phyloP scores from a whole-genome alignment of 108 stramenopile genomes.

The Cyclotella sp. region DNA sequence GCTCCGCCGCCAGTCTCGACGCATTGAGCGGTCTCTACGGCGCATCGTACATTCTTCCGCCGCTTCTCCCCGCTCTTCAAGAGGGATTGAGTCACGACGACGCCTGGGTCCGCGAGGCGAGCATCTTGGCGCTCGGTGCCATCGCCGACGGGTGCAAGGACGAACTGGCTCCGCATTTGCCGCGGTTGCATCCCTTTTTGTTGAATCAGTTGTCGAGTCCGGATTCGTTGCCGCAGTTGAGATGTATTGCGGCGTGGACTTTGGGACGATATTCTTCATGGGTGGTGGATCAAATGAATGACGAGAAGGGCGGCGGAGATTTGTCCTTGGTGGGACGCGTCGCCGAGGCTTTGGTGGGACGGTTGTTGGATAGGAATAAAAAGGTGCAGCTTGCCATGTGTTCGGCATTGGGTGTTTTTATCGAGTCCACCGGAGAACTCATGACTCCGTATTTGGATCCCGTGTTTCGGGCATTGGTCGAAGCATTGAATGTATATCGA shows the following conservation, averaged over 20 bases:
- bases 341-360: slow-evolving; percentile 73
- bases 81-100: slow-evolving; percentile 68
- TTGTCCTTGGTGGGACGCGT: slow-evolving; percentile 70
- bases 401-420: slow-evolving; percentile 83
- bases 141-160: slow-evolving; percentile 88
- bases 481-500: slow-evolving; percentile 71
- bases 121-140: slow-evolving; percentile 90
- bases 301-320: slow-evolving; percentile 44
- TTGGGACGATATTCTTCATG: slow-evolving; percentile 82
- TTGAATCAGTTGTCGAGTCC: slow-evolving; percentile 66
- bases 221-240: slow-evolving; percentile 76
- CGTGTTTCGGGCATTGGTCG: slow-evolving; percentile 67
- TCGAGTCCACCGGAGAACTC: slow-evolving; percentile 84
- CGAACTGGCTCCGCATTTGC: slow-evolving; percentile 77
- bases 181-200: slow-evolving; percentile 82
- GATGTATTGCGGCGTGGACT: slow-evolving; percentile 88
- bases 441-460: slow-evolving; percentile 86
- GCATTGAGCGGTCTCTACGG: slow-evolving; percentile 78
- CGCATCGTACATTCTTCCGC: slow-evolving; percentile 66
- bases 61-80: slow-evolving; percentile 81
- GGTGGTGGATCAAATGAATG: slow-evolving; percentile 80
- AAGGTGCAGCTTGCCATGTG: slow-evolving; percentile 88
- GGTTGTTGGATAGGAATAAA: slow-evolving; percentile 75
- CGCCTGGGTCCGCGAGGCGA: slow-evolving; percentile 92
- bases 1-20: slow-evolving; percentile 88